Percentiles rank a stretch among this genome's conserved stretches.
phyloP scores from a whole-genome alignment of 169 alveolate species.

The Cryptosporidium muris region DNA sequence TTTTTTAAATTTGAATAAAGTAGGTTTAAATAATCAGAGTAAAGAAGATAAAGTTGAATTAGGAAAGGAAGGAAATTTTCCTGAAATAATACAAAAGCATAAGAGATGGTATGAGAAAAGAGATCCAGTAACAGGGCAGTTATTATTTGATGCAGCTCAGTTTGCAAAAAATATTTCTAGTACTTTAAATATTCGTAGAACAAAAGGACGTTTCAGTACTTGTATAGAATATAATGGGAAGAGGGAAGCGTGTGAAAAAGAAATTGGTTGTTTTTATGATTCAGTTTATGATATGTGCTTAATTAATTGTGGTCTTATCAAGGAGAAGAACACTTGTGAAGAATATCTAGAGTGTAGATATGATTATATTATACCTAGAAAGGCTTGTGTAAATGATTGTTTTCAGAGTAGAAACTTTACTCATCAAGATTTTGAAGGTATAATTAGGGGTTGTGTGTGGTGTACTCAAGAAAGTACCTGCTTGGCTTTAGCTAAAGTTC shows the following conservation, averaged over 20 bases:
- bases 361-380: conserved; percentile 60
- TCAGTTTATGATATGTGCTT: conserved; percentile 49
- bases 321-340: conserved; percentile 64
- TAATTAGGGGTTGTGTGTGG: conserved; percentile 72
- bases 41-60: conserved; percentile 38
- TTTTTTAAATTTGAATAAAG: conserved; percentile 1
- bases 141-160: conserved; percentile 52
- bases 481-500: conserved; percentile 24
- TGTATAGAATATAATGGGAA: conserved; percentile 46
- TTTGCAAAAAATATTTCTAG: conserved; percentile 49
- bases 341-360: conserved; percentile 65
- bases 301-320: conserved; percentile 37
- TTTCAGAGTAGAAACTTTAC: conserved; percentile 53
- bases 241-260: conserved; percentile 37
- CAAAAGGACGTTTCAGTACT: conserved; percentile 45
- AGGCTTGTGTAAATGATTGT: conserved; percentile 65
- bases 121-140: conserved; percentile 65
- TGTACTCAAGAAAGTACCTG: conserved; percentile 61
- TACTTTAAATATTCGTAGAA: conserved; percentile 42
- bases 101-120: conserved; percentile 63
- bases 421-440: conserved; percentile 53
- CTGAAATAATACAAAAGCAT: conserved; percentile 20
- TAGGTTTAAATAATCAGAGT: conserved; percentile 11
- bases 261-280: conserved; percentile 50
- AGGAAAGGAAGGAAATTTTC: conserved; percentile 11